Base-by-base conservation (phyloP, 2,329 filamentous ascomycete genomes). In the Pseudonectria buxi region DNA sequence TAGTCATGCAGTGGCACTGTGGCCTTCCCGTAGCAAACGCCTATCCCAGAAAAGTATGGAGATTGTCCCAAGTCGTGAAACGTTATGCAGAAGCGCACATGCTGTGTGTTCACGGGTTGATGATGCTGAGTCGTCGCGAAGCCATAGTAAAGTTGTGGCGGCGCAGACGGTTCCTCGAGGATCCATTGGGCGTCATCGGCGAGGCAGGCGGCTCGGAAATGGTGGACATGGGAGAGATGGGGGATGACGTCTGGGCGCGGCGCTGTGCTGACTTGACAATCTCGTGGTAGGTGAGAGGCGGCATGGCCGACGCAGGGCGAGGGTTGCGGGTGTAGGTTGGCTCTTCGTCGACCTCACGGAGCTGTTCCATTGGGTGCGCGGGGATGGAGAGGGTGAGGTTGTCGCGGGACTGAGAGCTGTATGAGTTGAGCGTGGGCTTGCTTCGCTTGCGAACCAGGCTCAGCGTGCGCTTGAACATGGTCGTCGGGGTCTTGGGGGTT, bases 401-500 rank as follows among this genome's bases (percentile, higher is more conserved):
- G 28, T 65, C 61, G 13, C 54, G 54, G 7, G 61, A 58, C 26
- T 51, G 49, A n/a, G 51, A 50, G 24, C 59, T 59, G 29, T 59
- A 53, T 10, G 55, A 45, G 45, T 58, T 63, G 42, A 78, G 60
- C 15, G 62, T 60, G 7, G 70, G 69, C 36, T 65, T 64, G 60
- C 73, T 78, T 44, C 70, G 66, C 64, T 74, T 76, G 50, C 68
- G 65, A 32, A 69, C 68, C 22, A 78, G 59, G 46, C 65, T 75
- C 28, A 78, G 57, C 3, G 72, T 73, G 47, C 71, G 67, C 50
- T 68, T 72, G 42, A 77, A 64, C 36, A 76, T 60, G 24, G 59
- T 58, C 1, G 67, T 66, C 2, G 68, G 64, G 4, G 63, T 54
- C 43, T 63, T 62, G 6, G 55, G 51, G 7, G 49, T 53, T 32